Conservation (phyloP, 768 basidiomycete species). For the Strobilomyces echinocephalus region DNA sequence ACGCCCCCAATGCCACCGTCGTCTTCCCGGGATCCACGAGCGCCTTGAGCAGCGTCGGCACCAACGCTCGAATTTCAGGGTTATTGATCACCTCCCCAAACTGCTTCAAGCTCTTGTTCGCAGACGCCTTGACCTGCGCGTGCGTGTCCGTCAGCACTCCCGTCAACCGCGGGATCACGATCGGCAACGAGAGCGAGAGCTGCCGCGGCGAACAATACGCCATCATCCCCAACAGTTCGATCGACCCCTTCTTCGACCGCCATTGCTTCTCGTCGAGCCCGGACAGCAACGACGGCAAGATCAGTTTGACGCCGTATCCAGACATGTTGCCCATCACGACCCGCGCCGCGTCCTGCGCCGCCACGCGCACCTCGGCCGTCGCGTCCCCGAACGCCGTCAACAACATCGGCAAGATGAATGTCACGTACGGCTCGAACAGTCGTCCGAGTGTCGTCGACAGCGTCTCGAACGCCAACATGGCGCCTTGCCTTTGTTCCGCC, state of each 20-base stretch:
- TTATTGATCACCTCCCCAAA: conserved; percentile 99
- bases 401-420: conserved; percentile 76
- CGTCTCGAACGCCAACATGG: conserved; percentile 93
- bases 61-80: conserved; percentile 91
- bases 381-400: conserved; percentile 84
- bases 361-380: conserved; percentile 84
- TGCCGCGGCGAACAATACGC: conserved; percentile 96
- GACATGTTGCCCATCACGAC: conserved; percentile 95
- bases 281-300: conserved; percentile 82
- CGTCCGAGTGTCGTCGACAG: conserved; percentile 82
- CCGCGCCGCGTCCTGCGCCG: conserved; percentile 84
- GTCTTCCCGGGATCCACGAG: conserved; percentile 94
- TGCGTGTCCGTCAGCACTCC: conserved; percentile 96
- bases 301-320: conserved; percentile 92
- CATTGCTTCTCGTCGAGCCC: conserved; percentile 98
- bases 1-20: conserved; percentile 71
- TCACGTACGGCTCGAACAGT: conserved; percentile 90
- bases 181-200: conserved; percentile 88
- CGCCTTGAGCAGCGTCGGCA: conserved; percentile 86
- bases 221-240: conserved; percentile 96
- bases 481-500: conserved; percentile 85
- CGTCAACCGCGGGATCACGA: conserved; percentile 94
- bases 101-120: conserved; percentile 93
- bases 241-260: conserved; percentile 96
- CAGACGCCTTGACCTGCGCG: conserved; percentile 87